Evolutionary conservation across 108 stramenopile species (phyloP).

Genomic region (Licmophora abbreviata): DNA sequence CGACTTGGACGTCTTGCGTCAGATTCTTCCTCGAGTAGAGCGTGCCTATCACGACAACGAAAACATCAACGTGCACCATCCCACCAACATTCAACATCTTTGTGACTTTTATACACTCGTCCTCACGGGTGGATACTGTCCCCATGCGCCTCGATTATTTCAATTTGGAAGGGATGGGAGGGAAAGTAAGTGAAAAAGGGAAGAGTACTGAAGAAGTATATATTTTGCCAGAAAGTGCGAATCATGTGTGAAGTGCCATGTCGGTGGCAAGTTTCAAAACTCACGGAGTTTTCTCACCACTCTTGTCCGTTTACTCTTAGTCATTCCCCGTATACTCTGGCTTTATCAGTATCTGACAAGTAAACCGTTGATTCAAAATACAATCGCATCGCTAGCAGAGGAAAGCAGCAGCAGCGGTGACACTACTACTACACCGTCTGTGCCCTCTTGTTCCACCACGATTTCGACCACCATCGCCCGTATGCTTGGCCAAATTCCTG

Average conservation of each 20-base stretch:
- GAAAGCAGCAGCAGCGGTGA: not conserved
- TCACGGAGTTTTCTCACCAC: no score
- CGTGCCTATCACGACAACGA: not conserved
- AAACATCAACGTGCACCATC: not conserved
- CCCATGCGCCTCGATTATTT: slow-evolving; percentile 44
- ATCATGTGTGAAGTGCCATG: no score
- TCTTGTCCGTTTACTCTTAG: no score
- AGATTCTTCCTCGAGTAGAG: not conserved
- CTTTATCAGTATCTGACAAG: not conserved
- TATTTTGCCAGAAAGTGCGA: no score
- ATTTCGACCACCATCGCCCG: slow-evolving; percentile 6
- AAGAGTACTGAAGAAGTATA: no score
- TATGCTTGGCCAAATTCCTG: slow-evolving; percentile 6
- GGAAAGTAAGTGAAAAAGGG: no score
- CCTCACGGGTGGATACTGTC: slow-evolving; percentile 53
- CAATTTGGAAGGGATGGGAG: slow-evolving; percentile 12
- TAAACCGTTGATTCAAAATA: no score
- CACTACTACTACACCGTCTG: not conserved
- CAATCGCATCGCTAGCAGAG: no score
- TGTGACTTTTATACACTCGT: slow-evolving; percentile 64
- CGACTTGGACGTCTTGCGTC: not conserved
- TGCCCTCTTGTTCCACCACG: not conserved
- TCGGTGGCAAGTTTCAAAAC: no score
- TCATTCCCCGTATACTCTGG: not conserved
- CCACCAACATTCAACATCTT: slow-evolving; percentile 40